phyloP scores from a whole-genome alignment of 768 basidiomycete species.

The Leccinum longicurvipes region DNA sequence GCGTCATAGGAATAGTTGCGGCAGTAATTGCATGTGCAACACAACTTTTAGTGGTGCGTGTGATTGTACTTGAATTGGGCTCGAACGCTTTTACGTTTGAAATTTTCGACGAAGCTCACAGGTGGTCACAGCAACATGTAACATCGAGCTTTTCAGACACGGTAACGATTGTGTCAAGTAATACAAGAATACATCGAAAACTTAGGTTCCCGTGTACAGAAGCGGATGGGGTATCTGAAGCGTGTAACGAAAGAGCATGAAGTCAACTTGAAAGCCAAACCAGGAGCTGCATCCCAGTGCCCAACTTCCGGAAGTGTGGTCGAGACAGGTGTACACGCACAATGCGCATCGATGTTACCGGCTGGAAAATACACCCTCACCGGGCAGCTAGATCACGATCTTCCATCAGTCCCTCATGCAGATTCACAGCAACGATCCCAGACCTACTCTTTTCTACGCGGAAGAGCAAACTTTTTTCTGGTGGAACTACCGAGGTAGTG shows the following conservation, averaged over 20 bases:
- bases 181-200: neutral
- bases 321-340: neutral
- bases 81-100: too few species aligned
- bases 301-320: neutral
- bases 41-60: too few species aligned
- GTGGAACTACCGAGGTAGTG: neutral
- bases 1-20: too few species aligned
- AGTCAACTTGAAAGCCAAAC: neutral
- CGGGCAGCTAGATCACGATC: neutral
- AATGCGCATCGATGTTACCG: neutral
- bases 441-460: neutral
- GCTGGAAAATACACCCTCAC: neutral
- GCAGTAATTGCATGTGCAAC: too few species aligned
- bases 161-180: neutral
- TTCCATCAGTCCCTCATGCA: neutral
- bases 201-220: neutral
- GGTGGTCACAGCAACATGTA: too few species aligned
- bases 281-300: neutral
- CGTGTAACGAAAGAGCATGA: neutral
- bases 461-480: neutral
- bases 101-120: too few species aligned
- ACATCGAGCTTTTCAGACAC: too few species aligned
- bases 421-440: neutral
- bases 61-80: too few species aligned
- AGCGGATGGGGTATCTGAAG: neutral